These are phyloP conservation scores for Penicillium aurantiogriseum DNA, from an alignment of 2,329 filamentous ascomycete species.

Conservation along the genomic window DNA sequence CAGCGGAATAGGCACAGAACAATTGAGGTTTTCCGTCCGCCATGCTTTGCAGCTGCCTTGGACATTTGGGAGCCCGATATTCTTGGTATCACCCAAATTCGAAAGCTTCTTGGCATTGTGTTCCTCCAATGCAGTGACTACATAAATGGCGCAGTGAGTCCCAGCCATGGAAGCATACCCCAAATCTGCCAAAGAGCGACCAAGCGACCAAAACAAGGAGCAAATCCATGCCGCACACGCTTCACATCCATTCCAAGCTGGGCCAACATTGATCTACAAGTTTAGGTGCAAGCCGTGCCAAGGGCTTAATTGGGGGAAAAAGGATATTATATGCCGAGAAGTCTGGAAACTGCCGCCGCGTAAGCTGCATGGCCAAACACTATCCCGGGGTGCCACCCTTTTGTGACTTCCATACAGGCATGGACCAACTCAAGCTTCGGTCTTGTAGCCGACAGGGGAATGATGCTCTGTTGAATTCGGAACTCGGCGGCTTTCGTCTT, in stretches of 20 bases:
- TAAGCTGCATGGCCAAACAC: conserved; percentile 42
- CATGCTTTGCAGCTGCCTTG: conserved; percentile 4
- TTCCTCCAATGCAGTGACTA: neutral
- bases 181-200: conserved; percentile 36
- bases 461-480: conserved; percentile 7
- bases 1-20: neutral
- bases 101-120: neutral
- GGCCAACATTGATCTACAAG: conserved; percentile 43
- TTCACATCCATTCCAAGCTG: conserved; percentile 47
- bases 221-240: conserved; percentile 50
- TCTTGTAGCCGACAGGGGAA: conserved; percentile 39
- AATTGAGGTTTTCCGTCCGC: neutral
- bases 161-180: conserved; percentile 33
- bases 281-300: conserved; percentile 44
- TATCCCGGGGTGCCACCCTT: conserved; percentile 44
- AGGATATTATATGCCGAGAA: conserved; percentile 24
- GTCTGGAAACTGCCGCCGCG: conserved; percentile 32
- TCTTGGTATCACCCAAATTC: neutral
- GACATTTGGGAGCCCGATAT: conserved; percentile 2
- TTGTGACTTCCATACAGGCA: conserved; percentile 39
- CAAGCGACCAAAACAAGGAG: conserved; percentile 46
- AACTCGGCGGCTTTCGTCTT: neutral
- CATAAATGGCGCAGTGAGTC: conserved; percentile 15
- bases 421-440: conserved; percentile 40
- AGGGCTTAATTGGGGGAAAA: conserved; percentile 35